phyloP scores from a whole-genome alignment of 1,139 yeast species.

The Lodderomyces oxycetoniae region DNA sequence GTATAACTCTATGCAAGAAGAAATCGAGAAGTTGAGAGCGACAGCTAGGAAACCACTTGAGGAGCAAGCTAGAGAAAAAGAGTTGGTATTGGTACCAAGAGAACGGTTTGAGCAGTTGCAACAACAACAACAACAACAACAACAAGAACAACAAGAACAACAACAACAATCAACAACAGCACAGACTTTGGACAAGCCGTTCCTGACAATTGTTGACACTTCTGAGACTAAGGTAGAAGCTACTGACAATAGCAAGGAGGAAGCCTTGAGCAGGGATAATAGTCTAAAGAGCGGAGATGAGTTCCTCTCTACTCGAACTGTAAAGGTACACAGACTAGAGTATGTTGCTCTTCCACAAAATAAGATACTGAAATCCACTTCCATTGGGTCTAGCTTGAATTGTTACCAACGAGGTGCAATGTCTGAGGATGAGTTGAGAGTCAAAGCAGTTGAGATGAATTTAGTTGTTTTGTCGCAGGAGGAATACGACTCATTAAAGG shows the following conservation, averaged over 20 bases:
- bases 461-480: slow-evolving; percentile 14
- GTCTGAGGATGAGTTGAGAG: slow-evolving; percentile 16
- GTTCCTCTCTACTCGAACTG: too few species aligned
- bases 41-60: slow-evolving; percentile 17
- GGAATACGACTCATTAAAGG: slow-evolving; percentile 8
- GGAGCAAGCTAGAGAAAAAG: slow-evolving; percentile 21
- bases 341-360: background rate
- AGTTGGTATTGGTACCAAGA: slow-evolving; percentile 8
- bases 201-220: background rate
- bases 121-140: slow-evolving; percentile 12
- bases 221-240: background rate
- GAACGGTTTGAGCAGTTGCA: slow-evolving; percentile 13
- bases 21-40: slow-evolving; percentile 15
- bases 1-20: background rate
- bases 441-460: slow-evolving; percentile 16
- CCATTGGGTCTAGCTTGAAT: background rate
- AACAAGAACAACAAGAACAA: slow-evolving; percentile 12
- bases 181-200: background rate
- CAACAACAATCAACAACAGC: background rate
- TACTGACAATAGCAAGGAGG: background rate
- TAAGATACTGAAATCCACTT: background rate
- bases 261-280: background rate
- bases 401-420: too few species aligned
- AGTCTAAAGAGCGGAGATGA: too few species aligned
- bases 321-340: too few species aligned